These are phyloP conservation scores for Neurospora sublineolata DNA, from an alignment of 495 filamentous ascomycete species.

Conservation along the genomic window DNA sequence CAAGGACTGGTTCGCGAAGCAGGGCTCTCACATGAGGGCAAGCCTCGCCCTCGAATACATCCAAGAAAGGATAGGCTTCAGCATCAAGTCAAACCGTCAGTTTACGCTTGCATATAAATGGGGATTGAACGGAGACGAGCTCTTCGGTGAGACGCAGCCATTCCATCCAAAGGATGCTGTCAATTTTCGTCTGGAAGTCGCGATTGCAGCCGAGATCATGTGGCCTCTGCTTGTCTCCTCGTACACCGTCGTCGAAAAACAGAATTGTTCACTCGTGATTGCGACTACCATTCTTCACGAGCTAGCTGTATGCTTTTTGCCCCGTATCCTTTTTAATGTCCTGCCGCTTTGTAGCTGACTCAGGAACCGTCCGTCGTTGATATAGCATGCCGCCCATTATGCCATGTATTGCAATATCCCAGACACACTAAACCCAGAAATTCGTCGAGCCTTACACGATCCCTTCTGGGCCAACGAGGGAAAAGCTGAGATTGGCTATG, in stretches of 20 bases:
- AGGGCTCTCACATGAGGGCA: not conserved
- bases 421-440: not conserved
- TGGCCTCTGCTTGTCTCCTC: slow-evolving; percentile 28
- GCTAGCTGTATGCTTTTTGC: slow-evolving; percentile 12
- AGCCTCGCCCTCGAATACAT: not conserved
- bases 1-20: not conserved
- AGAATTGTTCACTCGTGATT: slow-evolving; percentile 9
- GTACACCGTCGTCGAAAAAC: slow-evolving; percentile 22
- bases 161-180: not conserved
- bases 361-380: not conserved
- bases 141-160: not conserved
- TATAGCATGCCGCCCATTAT: slow-evolving; percentile 16
- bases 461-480: slow-evolving; percentile 5
- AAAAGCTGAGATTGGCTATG: slow-evolving; percentile 12
- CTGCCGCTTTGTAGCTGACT: not conserved
- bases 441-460: slow-evolving; percentile 1
- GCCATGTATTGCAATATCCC: slow-evolving; percentile 3
- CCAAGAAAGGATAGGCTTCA: not conserved
- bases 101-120: not conserved
- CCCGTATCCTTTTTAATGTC: not conserved
- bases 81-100: not conserved
- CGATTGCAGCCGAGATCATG: slow-evolving; percentile 15
- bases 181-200: not conserved
- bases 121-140: not conserved
- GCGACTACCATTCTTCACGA: slow-evolving; percentile 25